phyloP scores from a whole-genome alignment of 306 rosid species.

The Lablab purpureus region DNA sequence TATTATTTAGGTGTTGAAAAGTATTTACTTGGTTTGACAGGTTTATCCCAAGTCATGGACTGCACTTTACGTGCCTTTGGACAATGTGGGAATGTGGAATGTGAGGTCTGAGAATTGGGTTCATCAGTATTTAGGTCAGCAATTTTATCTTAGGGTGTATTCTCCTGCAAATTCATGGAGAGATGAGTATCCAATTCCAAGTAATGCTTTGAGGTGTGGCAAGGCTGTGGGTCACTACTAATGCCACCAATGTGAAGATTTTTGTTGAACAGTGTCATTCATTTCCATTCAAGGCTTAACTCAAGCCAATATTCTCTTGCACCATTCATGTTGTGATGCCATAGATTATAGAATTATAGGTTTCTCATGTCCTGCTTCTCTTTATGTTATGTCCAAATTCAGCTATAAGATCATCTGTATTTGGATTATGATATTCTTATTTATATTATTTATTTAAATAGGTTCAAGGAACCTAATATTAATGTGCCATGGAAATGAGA shows the following conservation, averaged over 20 bases:
- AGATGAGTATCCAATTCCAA: conserved; percentile 86
- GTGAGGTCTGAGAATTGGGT: conserved; percentile 85
- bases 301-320: conserved; percentile 36
- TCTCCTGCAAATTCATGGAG: conserved; percentile 80
- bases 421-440: conserved; percentile 10
- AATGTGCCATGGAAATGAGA: conserved; percentile 3
- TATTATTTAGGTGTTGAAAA: not conserved
- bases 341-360: conserved; percentile 7
- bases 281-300: conserved; percentile 39
- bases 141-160: conserved; percentile 80
- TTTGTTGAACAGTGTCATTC: conserved; percentile 2
- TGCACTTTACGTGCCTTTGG: conserved; percentile 83
- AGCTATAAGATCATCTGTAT: not conserved
- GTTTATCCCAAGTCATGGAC: conserved; percentile 93
- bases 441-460: conserved; percentile 3
- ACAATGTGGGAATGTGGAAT: conserved; percentile 96
- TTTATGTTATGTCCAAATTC: conserved; percentile 29
- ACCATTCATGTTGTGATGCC: conserved; percentile 7
- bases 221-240: conserved; percentile 59
- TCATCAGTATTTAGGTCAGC: conserved; percentile 85
- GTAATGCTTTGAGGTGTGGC: conserved; percentile 73
- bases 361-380: not conserved
- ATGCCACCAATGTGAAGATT: not conserved
- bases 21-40: conserved; percentile 40
- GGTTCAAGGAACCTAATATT: not conserved